Evolutionary conservation across 768 basidiomycete genomes (phyloP), one percentile per base, ranked within the genome.

Genomic region (Kwoniella mangroviensis): DNA sequence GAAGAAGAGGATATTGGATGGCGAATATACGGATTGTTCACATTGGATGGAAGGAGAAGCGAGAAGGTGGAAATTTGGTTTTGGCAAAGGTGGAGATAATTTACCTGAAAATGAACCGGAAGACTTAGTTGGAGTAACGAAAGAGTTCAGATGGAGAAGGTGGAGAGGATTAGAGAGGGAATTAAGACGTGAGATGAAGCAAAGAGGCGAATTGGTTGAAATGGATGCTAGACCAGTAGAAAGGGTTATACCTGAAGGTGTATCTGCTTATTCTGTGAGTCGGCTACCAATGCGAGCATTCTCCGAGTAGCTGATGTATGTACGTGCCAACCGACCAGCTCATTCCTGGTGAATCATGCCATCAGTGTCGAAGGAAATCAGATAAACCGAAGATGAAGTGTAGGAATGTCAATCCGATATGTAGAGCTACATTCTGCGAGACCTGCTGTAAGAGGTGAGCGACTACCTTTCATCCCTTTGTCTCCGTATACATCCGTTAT

Each of bases 351-450:
- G 70, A 72, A 26, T 15, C 78, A 13, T 82, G 81, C 61, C 81
- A 82, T 69, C 81, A 83, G 42, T 83, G 81, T 64, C 61, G 75
- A 4, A 59, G 79, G 13, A 70, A 69, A 40, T 76, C 73, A 19
- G 74, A 75, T 9, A 76, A 79, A 56, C 72, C 66, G 0, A 80
- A 79, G 71, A 83, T 83, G 81, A 67, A 68, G 49, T 83, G 81
- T 65, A 40, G 75, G 34, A 80, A 80, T 55, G 68, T 75, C 26
- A 63, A 78, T 56, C 75, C 74, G 11, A 21, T 60, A 7, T 83
- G 81, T 65, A 54, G 58, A 51, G 68, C 74, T 2, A 55, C 58
- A 2, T 81, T 78, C 66, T 83, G 81, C 67, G 70, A 74, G 49
- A 69, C 75, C 15, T 83, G 81, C 61, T 75, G 78, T 56, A 75